phyloP scores from a whole-genome alignment of 2,329 filamentous ascomycete genomes.

The Chaetomiaceae sp. region DNA sequence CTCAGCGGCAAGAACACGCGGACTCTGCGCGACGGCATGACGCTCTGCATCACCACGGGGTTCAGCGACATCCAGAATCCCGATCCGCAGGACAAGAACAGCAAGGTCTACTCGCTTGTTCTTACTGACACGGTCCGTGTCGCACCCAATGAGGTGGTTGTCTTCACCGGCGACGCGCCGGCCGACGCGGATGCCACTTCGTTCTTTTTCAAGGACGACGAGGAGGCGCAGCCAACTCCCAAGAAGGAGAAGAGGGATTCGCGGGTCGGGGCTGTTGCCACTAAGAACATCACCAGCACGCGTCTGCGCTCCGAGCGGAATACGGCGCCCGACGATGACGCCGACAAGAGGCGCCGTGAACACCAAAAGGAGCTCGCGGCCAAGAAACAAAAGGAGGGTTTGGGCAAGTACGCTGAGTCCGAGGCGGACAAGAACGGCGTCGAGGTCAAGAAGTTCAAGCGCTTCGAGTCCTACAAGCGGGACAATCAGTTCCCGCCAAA shows the following conservation, averaged over 20 bases:
- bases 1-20: conserved; percentile 83
- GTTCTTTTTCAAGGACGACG: conserved; percentile 98
- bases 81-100: conserved; percentile 82
- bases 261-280: conserved; percentile 79
- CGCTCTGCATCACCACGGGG: conserved; percentile 81
- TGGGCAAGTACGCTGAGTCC: conserved; percentile 79
- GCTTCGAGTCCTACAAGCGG: conserved; percentile 97
- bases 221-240: conserved; percentile 78
- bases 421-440: conserved; percentile 80
- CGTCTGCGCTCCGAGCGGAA: conserved; percentile 85
- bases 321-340: conserved; percentile 84
- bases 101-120: conserved; percentile 81
- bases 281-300: conserved; percentile 92
- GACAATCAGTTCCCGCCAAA: conserved; percentile 86
- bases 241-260: conserved; percentile 86
- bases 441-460: conserved; percentile 98
- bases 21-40: conserved; percentile 92
- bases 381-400: conserved; percentile 86
- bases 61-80: conserved; percentile 86
- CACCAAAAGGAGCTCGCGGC: conserved; percentile 84
- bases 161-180: conserved; percentile 91
- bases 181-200: conserved; percentile 90
- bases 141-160: conserved; percentile 67
- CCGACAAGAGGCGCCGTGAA: conserved; percentile 78
- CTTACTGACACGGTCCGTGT: conserved; percentile 93